Conservation (phyloP, 2,329 filamentous ascomycete genomes). For the Trichoderma koningiopsis region DNA sequence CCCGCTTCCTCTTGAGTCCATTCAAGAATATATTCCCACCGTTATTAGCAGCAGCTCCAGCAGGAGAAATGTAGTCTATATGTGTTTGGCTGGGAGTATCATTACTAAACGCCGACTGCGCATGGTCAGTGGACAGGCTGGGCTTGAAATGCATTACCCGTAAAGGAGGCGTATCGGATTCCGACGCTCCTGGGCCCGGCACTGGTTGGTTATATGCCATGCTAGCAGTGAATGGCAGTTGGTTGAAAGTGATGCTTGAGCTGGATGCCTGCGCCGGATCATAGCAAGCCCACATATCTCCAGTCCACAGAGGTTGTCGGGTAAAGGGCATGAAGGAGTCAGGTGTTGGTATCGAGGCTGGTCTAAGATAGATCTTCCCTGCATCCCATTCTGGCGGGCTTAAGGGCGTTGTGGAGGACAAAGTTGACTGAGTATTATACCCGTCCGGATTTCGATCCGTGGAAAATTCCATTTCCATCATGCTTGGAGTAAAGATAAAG, state of each 20-base stretch:
- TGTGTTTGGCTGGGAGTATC: not conserved
- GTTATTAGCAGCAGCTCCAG: not conserved
- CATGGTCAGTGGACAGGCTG: not conserved
- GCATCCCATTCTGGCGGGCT: not conserved
- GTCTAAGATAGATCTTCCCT: not conserved
- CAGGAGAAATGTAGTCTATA: not conserved
- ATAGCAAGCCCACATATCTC: not conserved
- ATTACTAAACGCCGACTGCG: not conserved
- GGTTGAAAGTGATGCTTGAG: not conserved
- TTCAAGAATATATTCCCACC: not conserved
- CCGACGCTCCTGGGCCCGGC: too few relatives aligned
- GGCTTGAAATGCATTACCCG: not conserved
- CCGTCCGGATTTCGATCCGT: not conserved
- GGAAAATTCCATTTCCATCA: not conserved
- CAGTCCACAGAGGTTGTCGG: not conserved
- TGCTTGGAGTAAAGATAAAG: not conserved
- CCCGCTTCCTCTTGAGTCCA: not conserved
- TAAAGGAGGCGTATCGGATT: not conserved
- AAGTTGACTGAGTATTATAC: not conserved
- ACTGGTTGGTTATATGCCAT: not conserved
- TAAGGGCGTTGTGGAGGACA: not conserved
- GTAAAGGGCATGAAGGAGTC: not conserved
- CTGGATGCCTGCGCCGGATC: not conserved
- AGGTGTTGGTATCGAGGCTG: not conserved
- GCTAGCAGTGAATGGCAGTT: not conserved